A percentile compares a stretch with the other conserved stretches of the same genome.
phyloP scores from a whole-genome alignment of 768 basidiomycete species.

The Leccinum imitatum region DNA sequence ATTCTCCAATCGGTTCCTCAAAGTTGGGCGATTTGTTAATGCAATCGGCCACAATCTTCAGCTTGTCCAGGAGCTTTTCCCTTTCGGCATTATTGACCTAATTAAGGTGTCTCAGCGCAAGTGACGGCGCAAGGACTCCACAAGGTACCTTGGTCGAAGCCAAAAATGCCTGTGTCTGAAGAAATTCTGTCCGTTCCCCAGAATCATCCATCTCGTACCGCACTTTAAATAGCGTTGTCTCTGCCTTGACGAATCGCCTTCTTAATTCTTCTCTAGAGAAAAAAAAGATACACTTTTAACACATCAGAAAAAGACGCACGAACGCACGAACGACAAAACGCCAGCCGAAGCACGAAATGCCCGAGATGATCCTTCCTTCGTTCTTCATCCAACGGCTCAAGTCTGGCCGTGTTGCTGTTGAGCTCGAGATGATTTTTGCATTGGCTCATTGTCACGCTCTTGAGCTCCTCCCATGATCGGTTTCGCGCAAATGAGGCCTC shows the following conservation, averaged over 20 bases:
- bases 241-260: constrained; percentile 85
- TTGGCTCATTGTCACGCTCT: constrained; percentile 57
- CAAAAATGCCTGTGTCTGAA: constrained; percentile 59
- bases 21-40: constrained; percentile 1
- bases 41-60: constrained; percentile 38
- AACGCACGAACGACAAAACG: constrained; percentile 94
- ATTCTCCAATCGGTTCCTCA: constrained; percentile 29
- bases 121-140: neutral
- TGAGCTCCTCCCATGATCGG: constrained; percentile 76
- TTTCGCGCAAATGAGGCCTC: constrained; percentile 87
- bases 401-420: constrained; percentile 51
- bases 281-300: neutral
- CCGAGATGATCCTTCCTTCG: constrained; percentile 83
- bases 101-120: constrained; percentile 2
- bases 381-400: constrained; percentile 53
- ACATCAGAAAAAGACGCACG: neutral
- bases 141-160: constrained; percentile 56
- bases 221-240: constrained; percentile 78
- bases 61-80: constrained; percentile 40
- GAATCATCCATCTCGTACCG: constrained; percentile 68
- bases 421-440: constrained; percentile 78
- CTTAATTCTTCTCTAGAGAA: constrained; percentile 80
- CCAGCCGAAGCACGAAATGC: constrained; percentile 91
- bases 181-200: constrained; percentile 63
- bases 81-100: constrained; percentile 67